phyloP scores from a whole-genome alignment of 106 monocot species.

The Phalaenopsis equestris region DNA sequence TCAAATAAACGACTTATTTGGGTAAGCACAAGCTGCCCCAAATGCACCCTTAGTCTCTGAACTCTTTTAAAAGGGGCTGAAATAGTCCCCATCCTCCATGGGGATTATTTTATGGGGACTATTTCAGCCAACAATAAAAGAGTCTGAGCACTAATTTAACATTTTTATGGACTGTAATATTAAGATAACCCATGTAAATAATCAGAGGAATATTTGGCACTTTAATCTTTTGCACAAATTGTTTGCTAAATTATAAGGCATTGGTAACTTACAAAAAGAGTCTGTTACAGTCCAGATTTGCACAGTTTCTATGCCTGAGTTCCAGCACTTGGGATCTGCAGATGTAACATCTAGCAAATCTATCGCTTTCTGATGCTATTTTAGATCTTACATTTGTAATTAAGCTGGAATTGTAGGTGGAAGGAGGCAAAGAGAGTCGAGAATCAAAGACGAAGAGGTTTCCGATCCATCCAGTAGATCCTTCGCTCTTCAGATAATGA shows the following conservation, averaged over 20 bases:
- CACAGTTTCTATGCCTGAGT: slow-evolving; percentile 86
- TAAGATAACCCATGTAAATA: too few relatives aligned
- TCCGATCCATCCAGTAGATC: slow-evolving; percentile 69
- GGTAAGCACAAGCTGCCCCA: too few relatives aligned
- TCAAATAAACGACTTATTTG: too few relatives aligned
- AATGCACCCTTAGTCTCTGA: too few relatives aligned
- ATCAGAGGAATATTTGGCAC: too few relatives aligned
- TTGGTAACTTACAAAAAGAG: slow-evolving; percentile 66
- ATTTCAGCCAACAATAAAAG: too few relatives aligned
- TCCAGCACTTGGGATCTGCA: slow-evolving; percentile 50
- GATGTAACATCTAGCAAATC: slow-evolving; percentile 69
- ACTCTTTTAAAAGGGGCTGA: too few relatives aligned
- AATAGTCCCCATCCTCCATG: too few relatives aligned
- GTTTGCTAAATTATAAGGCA: neutral
- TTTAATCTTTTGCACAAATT: neutral
- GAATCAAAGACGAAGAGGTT: slow-evolving; percentile 93
- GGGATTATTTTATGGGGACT: too few relatives aligned
- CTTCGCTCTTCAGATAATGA: slow-evolving; percentile 71
- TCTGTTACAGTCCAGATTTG: slow-evolving; percentile 86
- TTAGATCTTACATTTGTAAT: slow-evolving; percentile 9
- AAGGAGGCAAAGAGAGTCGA: slow-evolving; percentile 74
- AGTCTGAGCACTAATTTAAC: too few relatives aligned
- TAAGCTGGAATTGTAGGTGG: slow-evolving; percentile 40
- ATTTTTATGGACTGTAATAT: too few relatives aligned
- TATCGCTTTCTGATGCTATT: slow-evolving; percentile 13